A percentile compares a stretch with the other conserved stretches of the same genome.
phyloP scores from a whole-genome alignment of 2,329 filamentous ascomycete genomes.

The Penicillium oxalicum region DNA sequence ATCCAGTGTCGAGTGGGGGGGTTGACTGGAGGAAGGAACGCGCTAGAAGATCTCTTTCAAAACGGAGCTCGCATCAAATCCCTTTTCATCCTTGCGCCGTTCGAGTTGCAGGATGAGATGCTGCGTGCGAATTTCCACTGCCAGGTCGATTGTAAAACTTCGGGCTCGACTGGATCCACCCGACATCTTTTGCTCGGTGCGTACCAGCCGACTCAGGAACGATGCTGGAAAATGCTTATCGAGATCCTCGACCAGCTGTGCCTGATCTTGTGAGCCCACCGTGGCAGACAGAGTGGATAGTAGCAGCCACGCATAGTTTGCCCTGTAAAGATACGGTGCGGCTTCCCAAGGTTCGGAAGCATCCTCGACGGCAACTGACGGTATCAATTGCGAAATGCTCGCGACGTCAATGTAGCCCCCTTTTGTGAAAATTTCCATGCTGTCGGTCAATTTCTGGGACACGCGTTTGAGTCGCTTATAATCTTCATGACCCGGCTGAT shows the following conservation, averaged over 20 bases:
- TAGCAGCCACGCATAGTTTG: constrained; percentile 41
- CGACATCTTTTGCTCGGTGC: constrained; percentile 4
- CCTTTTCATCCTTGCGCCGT: constrained; percentile 23
- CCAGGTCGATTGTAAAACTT: constrained; percentile 44
- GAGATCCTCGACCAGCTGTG: constrained; percentile 25
- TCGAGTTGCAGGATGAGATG: constrained; percentile 43
- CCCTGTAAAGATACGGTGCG: constrained; percentile 36
- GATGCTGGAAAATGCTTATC: constrained; percentile 30
- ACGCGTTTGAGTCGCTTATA: constrained; percentile 24
- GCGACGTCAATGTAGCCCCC: constrained; percentile 34
- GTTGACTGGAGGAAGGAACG: constrained; percentile 13
- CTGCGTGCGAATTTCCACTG: constrained; percentile 52
- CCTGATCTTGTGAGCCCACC: constrained; percentile 14
- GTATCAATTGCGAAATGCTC: constrained; percentile 27
- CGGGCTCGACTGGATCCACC: constrained; percentile 37
- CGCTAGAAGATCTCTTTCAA: constrained; percentile 41
- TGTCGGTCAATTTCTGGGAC: constrained; percentile 19
- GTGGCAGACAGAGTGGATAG: constrained; percentile 33
- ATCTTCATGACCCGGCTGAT: constrained; percentile 24
- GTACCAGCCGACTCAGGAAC: constrained; percentile 30
- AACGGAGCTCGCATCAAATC: constrained; percentile 37
- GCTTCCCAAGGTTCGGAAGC: constrained; percentile 27
- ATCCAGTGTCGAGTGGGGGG: constrained; percentile 5
- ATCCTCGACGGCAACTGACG: constrained; percentile 18
- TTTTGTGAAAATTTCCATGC: constrained; percentile 24